phyloP scores from a whole-genome alignment of 331 rosid species.

The Quercus lobata region DNA sequence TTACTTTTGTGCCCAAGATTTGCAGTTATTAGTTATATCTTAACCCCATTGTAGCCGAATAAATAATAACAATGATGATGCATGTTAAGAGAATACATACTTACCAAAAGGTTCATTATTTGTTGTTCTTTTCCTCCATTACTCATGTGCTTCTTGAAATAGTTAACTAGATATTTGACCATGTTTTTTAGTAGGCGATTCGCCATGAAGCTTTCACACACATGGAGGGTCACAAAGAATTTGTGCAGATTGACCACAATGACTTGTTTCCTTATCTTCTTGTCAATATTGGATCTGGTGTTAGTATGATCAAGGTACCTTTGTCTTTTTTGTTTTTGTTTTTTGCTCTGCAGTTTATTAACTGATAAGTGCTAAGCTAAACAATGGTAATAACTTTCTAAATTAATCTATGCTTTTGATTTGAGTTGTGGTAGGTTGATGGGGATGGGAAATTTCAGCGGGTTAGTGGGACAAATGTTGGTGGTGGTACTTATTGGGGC shows the following conservation, averaged over 20 bases:
- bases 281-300: constrained; percentile 92
- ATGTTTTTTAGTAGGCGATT: constrained; percentile 78
- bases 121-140: constrained; percentile 8
- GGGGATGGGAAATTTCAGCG: constrained; percentile 91
- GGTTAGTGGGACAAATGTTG: constrained; percentile 93
- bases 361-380: constrained; percentile 8
- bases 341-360: neutral
- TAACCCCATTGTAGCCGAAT: neutral
- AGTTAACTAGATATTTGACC: constrained; percentile 33
- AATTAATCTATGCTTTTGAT: constrained; percentile 18
- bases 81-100: neutral
- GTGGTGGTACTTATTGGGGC: constrained; percentile 98
- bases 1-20: neutral
- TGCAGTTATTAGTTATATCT: neutral
- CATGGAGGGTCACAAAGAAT: constrained; percentile 83
- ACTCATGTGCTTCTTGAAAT: constrained; percentile 2
- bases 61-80: neutral
- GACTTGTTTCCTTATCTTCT: constrained; percentile 89
- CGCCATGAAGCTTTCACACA: constrained; percentile 98
- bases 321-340: constrained; percentile 11
- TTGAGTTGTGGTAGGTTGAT: constrained; percentile 58
- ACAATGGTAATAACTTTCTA: constrained; percentile 9
- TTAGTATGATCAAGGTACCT: constrained; percentile 85
- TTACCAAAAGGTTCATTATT: neutral
- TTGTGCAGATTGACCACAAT: constrained; percentile 77